Percentiles rank a stretch among this genome's conserved stretches.
Conservation (phyloP, 1,139 yeast genomes). For the Yamadazyma diospyri region DNA sequence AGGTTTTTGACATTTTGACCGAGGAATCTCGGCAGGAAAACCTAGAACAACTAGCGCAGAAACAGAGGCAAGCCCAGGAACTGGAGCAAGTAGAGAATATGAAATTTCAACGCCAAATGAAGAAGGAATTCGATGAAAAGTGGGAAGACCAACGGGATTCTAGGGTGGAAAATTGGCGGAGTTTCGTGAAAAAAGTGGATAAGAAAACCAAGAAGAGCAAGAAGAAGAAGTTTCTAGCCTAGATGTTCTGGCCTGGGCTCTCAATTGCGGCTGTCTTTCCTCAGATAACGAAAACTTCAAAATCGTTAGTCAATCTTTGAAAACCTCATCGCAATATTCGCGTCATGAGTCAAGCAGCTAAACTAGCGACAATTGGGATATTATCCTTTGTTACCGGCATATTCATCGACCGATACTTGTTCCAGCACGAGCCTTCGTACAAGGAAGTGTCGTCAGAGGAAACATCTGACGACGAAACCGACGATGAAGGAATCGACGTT, state of each 20-base stretch:
- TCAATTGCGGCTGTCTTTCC: too few relatives aligned
- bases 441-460: conserved; percentile 4
- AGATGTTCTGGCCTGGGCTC: too few relatives aligned
- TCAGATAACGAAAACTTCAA: too few relatives aligned
- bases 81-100: conserved; percentile 21
- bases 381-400: conserved; percentile 26
- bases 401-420: conserved; percentile 14
- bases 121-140: conserved; percentile 37
- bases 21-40: conserved; percentile 23
- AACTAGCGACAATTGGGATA: conserved; percentile 19
- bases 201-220: conserved; percentile 42
- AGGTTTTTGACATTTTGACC: conserved; percentile 25
- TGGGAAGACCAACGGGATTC: conserved; percentile 66
- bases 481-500: conserved; percentile 44
- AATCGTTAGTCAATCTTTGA: too few relatives aligned
- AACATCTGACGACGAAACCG: conserved; percentile 14
- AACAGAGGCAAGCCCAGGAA: conserved; percentile 14
- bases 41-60: conserved; percentile 11
- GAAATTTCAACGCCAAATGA: conserved; percentile 21
- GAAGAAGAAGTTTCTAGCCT: conserved; percentile 28
- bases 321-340: conserved; percentile 1
- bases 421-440: neutral
- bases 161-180: conserved; percentile 62
- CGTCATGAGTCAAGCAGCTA: conserved; percentile 10
- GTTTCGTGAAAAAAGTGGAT: conserved; percentile 41